Conservation (phyloP, 495 filamentous ascomycete genomes). For the Trichoderma virens region DNA sequence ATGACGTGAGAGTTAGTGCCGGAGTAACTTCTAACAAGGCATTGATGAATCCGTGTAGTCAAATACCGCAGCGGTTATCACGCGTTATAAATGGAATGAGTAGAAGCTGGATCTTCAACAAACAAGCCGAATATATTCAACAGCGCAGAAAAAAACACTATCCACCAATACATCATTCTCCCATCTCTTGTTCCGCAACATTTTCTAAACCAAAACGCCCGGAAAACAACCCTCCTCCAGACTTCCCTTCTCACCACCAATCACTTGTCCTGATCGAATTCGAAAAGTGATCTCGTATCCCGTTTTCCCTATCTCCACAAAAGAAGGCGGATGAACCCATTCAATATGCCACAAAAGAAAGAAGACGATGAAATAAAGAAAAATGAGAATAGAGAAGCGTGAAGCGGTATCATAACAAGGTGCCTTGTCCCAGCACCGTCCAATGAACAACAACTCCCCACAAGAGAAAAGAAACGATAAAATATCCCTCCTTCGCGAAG, state of each 20-base stretch:
- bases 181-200: background rate
- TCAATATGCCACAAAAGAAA: background rate
- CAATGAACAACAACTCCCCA: background rate
- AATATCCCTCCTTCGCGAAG: background rate
- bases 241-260: background rate
- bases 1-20: too few species aligned
- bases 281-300: background rate
- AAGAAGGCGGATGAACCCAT: background rate
- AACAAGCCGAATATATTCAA: background rate
- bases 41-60: too few species aligned
- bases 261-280: background rate
- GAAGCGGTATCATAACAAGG: background rate
- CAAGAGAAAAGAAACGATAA: background rate
- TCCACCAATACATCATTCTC: background rate
- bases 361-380: too few species aligned
- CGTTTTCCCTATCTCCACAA: background rate
- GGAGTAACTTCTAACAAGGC: too few species aligned
- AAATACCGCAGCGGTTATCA: too few species aligned
- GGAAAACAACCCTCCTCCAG: background rate
- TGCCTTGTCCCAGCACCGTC: background rate
- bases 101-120: too few species aligned
- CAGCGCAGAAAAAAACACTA: background rate
- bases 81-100: too few species aligned
- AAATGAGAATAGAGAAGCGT: background rate
- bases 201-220: background rate